phyloP scores from a whole-genome alignment of 805 yeast species.

The Starmerella vitae region DNA sequence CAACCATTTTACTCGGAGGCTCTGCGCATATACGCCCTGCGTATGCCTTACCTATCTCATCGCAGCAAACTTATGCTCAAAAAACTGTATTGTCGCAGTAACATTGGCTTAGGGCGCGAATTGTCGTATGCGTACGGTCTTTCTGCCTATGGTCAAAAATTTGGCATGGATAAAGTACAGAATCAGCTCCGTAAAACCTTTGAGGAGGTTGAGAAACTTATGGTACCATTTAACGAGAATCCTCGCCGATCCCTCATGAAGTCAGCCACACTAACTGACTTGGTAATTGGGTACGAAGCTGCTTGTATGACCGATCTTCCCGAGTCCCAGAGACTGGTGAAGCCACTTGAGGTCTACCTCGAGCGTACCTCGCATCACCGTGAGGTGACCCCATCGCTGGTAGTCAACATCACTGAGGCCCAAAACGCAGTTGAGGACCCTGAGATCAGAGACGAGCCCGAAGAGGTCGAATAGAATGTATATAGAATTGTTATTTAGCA shows the following conservation, averaged over 20 bases:
- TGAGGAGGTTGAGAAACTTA: not conserved
- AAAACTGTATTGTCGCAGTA: conserved; percentile 10
- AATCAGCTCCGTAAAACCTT: conserved; percentile 1
- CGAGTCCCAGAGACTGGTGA: not conserved
- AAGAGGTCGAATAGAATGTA: not conserved
- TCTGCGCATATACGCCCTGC: conserved; percentile 18
- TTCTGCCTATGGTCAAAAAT: conserved; percentile 11
- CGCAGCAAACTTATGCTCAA: conserved; percentile 10
- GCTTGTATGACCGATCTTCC: conserved; percentile 3
- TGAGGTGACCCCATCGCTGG: conserved; percentile 4
- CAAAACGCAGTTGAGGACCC: not conserved
- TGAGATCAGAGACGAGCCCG: not conserved
- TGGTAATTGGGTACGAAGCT: conserved; percentile 10
- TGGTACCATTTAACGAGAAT: not conserved
- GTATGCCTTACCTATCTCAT: conserved; percentile 11
- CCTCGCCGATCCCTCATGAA: conserved; percentile 5
- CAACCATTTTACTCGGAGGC: conserved; percentile 15
- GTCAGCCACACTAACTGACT: conserved; percentile 1
- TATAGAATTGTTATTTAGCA: too few relatives aligned
- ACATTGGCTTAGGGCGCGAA: conserved; percentile 11
- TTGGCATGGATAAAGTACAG: conserved; percentile 6
- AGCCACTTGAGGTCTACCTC: conserved; percentile 1
- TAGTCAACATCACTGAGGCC: conserved; percentile 4
- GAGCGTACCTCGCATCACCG: conserved; percentile 5
- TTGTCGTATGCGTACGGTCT: conserved; percentile 15